Evolutionary conservation across 805 yeast genomes (phyloP).

Genomic region (Candida nemodendra): DNA sequence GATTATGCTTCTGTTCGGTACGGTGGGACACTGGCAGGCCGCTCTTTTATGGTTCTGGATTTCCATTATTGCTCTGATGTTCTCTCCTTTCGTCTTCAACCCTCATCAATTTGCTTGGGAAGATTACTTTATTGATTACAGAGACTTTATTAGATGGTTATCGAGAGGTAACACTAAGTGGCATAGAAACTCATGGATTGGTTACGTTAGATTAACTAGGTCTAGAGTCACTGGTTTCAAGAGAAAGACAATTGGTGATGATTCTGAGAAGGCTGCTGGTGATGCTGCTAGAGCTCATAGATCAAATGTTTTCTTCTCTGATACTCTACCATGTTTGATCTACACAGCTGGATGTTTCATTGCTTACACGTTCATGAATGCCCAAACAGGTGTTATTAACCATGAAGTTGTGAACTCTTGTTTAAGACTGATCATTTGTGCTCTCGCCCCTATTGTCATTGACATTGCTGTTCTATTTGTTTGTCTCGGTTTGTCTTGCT

Average conservation of each 20-base stretch:
- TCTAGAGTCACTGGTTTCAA: conserved; percentile 85
- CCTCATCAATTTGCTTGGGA: conserved; percentile 98
- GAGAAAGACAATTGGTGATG: conserved; percentile 69
- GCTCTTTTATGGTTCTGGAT: conserved; percentile 98
- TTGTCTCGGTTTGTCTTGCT: conserved; percentile 84
- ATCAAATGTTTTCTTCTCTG: conserved; percentile 68
- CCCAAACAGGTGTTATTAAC: conserved; percentile 75
- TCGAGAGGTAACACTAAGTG: conserved; percentile 88
- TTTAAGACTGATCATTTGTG: conserved; percentile 71
- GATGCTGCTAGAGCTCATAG: conserved; percentile 82
- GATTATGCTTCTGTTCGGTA: conserved; percentile 69
- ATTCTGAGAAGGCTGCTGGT: conserved; percentile 80
- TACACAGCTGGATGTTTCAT: conserved; percentile 79
- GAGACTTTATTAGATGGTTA: conserved; percentile 88
- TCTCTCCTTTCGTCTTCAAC: conserved; percentile 92
- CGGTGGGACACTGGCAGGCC: conserved; percentile 85
- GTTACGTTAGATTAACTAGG: conserved; percentile 77
- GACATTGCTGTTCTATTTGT: conserved; percentile 82
- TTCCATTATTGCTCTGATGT: conserved; percentile 78
- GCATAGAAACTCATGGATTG: conserved; percentile 89
- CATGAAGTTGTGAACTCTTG: conserved; percentile 62
- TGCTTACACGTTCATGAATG: conserved; percentile 79
- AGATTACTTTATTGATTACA: conserved; percentile 94
- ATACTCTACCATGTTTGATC: conserved; percentile 65
- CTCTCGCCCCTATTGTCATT: conserved; percentile 88